Evolutionary conservation across 2,329 filamentous ascomycete species (phyloP), one percentile per base, ranked within the genome.

Genomic region (Herpotrichia juniperi): DNA sequence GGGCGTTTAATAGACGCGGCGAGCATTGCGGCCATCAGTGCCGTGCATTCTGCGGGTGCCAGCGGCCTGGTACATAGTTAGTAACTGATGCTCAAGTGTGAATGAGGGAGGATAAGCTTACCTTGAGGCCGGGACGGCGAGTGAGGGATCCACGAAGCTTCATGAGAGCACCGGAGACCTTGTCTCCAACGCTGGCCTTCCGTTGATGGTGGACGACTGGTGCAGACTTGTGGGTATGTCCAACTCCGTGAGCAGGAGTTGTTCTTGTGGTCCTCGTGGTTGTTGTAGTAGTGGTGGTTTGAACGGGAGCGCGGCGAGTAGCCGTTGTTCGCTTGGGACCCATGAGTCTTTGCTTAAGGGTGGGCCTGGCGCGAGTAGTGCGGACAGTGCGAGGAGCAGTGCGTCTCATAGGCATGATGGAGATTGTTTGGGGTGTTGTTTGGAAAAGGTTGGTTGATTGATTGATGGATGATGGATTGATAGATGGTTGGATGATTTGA

Each of bases 141-240:
- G 87, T 92, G 51, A 93, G 68, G 48, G 79, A 84, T 7, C 90
- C 90, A 73, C 85, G 86, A 57, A 93, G 74, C 78, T 84, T 90
- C 77, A 90, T 80, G 71, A 93, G 78, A 0, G 89, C 89, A 16
- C 90, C 90, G 44, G 83, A 87, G 62, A 93, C 81, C 75, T 93
- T 93, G 77, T 93, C 90, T 42, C 87, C 87, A 59, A 93, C 78
- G 32, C 81, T 84, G 2, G 84, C 81, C 64, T 87, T 84, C 66
- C 89, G 85, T 69, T 84, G 83, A 48, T 90, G 88, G 68, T 85
- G 82, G 6, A 63, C 64, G 1, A 63, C 59, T 2, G 62, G 61
- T 6, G 61, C 67, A 26, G 58, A n/a, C n/a, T n/a, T 50, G 19
- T 25, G 37, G 28, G 45, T 28, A 16, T 39, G 52, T 32, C 50